A percentile compares a stretch with the other conserved stretches of the same genome.
These are phyloP conservation scores for Dendrocalamus latiflorus DNA, from an alignment of 202 grass and related monocot species.

Conservation along the genomic window DNA sequence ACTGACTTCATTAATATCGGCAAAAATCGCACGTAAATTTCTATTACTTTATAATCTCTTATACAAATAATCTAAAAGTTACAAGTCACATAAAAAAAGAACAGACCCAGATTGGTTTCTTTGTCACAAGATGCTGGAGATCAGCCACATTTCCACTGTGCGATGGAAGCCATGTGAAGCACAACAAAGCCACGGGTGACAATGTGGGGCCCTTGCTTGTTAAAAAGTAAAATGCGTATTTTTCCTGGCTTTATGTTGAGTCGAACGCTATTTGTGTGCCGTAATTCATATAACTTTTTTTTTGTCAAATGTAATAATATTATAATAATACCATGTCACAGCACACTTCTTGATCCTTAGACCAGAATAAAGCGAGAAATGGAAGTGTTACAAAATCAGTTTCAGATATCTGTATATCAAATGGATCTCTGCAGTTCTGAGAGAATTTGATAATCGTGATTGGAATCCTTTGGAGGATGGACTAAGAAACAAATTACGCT, in stretches of 20 bases:
- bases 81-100: no score
- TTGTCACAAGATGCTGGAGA: conserved; percentile 77
- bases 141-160: no score
- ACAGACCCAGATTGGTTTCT: background rate
- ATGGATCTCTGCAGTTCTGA: background rate
- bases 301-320: background rate
- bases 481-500: no score
- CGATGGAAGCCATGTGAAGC: conserved; percentile 86
- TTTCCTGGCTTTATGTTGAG: conserved; percentile 1
- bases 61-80: no score
- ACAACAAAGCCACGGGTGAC: conserved; percentile 95
- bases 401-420: background rate
- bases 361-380: background rate
- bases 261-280: background rate
- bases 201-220: conserved; percentile 88
- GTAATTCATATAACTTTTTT: background rate
- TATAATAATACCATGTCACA: background rate
- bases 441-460: background rate
- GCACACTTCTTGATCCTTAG: background rate
- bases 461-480: no score
- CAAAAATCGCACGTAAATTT: no score
- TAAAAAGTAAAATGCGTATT: conserved; percentile 63
- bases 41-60: no score
- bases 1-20: no score
- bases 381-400: background rate